phyloP scores from a whole-genome alignment of 2,329 filamentous ascomycete genomes.

The Trichophyton benhamiae region DNA sequence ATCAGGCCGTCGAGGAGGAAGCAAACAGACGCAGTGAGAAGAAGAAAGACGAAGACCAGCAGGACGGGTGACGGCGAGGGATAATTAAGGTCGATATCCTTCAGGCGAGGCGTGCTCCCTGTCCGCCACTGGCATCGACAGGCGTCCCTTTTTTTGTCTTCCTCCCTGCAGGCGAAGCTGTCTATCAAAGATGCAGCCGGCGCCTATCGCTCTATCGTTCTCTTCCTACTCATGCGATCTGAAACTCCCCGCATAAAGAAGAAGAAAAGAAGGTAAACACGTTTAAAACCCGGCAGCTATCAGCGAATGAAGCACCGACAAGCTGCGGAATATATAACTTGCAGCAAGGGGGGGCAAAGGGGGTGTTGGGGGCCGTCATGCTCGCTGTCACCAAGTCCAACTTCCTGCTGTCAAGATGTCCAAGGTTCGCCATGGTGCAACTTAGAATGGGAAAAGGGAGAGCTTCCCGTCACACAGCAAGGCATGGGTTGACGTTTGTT shows the following conservation, averaged over 20 bases:
- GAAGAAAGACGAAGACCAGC: neutral
- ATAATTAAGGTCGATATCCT: neutral
- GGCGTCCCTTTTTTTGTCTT: too few species aligned
- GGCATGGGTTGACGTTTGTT: neutral
- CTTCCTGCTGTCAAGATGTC: neutral
- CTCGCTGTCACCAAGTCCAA: neutral
- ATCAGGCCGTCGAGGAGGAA: neutral
- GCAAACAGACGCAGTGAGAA: neutral
- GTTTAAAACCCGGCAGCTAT: neutral
- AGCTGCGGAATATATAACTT: neutral
- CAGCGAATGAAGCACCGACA: neutral
- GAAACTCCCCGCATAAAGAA: neutral
- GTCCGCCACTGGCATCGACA: neutral
- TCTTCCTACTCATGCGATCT: neutral
- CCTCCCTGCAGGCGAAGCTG: too few species aligned
- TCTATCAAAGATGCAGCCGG: neutral
- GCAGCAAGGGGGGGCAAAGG: neutral
- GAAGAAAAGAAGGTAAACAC: neutral
- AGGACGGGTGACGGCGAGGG: neutral
- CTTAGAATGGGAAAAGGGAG: conserved; percentile 45
- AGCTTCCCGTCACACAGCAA: conserved; percentile 63
- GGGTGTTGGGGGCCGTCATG: neutral
- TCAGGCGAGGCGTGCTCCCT: neutral
- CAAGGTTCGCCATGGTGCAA: conserved; percentile 39
- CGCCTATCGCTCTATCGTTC: neutral